Evolutionary conservation across 768 basidiomycete genomes (phyloP).

Genomic region (Suillus occidentalis): DNA sequence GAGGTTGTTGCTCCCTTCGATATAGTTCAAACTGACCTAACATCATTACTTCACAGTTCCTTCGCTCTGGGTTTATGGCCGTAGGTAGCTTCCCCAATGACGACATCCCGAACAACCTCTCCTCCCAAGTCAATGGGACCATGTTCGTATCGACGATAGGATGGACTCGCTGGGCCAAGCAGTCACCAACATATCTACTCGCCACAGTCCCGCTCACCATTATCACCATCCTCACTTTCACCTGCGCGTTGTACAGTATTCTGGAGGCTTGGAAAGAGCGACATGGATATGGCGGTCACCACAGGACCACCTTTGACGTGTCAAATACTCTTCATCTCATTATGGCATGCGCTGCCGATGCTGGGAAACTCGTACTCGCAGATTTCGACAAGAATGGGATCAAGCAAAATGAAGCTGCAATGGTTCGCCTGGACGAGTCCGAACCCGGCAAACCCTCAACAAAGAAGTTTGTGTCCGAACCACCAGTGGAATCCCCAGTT

Average conservation of each 20-base stretch:
- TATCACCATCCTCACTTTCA: not conserved
- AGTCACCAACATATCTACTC: constrained; percentile 4
- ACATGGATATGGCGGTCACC: not conserved
- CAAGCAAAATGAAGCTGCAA: not conserved
- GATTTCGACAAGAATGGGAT: not conserved
- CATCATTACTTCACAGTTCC: constrained; percentile 1
- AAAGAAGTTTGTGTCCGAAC: not conserved
- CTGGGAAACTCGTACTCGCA: not conserved
- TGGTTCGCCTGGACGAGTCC: not conserved
- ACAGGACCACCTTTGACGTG: not conserved
- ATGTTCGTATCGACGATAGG: constrained; percentile 11
- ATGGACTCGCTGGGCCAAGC: constrained; percentile 7
- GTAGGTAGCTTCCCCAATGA: not conserved
- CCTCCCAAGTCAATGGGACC: constrained; percentile 3
- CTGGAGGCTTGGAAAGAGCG: not conserved
- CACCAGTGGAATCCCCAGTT: too few relatives aligned
- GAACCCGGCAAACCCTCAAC: too few relatives aligned
- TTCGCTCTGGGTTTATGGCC: constrained; percentile 9
- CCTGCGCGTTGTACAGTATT: not conserved
- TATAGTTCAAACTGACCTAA: not conserved
- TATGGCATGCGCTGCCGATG: not conserved
- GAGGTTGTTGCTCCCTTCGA: not conserved
- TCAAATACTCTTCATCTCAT: not conserved
- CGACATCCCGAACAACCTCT: constrained; percentile 5
- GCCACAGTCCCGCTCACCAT: constrained; percentile 1